Evolutionary conservation across 331 rosid species (phyloP), one percentile per base, ranked within the genome.

Genomic region (Malus hybrid): DNA sequence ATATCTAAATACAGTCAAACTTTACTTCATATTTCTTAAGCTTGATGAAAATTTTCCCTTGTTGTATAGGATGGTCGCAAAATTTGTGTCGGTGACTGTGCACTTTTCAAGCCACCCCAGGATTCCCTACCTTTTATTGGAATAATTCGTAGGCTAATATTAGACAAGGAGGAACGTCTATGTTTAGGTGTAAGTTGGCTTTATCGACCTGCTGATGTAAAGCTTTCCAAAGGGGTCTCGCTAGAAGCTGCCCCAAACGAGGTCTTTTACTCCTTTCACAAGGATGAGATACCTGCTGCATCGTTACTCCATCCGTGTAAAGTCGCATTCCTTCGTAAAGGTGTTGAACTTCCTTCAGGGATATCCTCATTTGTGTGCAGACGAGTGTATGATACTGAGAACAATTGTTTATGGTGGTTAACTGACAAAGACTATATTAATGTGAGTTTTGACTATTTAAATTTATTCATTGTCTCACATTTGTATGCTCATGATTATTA

Each of bases 341-440:
- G 94, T 34, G 87, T 83, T 76, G 93, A 86, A 86, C 93, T 88
- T 82, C 93, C 89, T 59, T 71, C 94, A 32, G 92, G 93, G 81
- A 59, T 86, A 80, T 85, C 91, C 36, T 87, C 96, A 84, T 89
- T 93, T 83, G 94, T 90, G 65, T 90, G 98, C 83, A 83, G 98
- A 84, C 80, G 98, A 73, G 96, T 90, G 81, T 88, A 83, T 85
- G 98, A 93, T 83, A 87, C 85, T 74, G 87, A 81, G 31, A 83
- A 82, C 91, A 88, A 87, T 86, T 86, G 96, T 87, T 82, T 93
- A 86, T 86, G 91, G 89, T 93, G 96, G 98, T 80, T 90, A 90
- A 90, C 83, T 59, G 96, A 93, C 85, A 86, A 84, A 73, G 90
- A 87, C 68, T 87, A 81, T 70, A 77, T 87, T 88, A 84, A 90